phyloP scores from a whole-genome alignment of 768 basidiomycete species.

The Leucocoprinus leucothites region DNA sequence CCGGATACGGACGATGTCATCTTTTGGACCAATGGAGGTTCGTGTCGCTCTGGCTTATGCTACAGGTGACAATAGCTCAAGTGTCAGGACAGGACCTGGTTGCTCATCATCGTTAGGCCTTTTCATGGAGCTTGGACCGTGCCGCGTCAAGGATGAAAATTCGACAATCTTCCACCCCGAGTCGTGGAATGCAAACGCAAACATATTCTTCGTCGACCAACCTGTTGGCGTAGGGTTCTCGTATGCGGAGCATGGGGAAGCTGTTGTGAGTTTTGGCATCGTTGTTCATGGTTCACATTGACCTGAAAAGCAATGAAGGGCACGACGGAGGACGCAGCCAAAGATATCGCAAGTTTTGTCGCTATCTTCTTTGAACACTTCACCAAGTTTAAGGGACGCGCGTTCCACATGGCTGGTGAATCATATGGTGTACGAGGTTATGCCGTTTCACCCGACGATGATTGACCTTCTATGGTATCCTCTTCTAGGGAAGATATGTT shows the following conservation, averaged over 20 bases:
- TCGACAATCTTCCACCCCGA: constrained; percentile 53
- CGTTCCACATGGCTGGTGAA: constrained; percentile 69
- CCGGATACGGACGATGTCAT: constrained; percentile 57
- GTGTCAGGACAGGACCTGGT: constrained; percentile 30
- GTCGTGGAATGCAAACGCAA: constrained; percentile 68
- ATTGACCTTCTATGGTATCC: neutral
- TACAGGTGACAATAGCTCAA: neutral
- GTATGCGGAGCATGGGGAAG: constrained; percentile 62
- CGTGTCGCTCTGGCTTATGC: neutral
- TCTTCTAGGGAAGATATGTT: constrained; percentile 58
- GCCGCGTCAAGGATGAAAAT: constrained; percentile 51
- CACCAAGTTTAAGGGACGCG: constrained; percentile 61
- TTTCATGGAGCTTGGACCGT: constrained; percentile 77
- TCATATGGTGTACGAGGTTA: constrained; percentile 65
- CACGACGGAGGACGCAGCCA: constrained; percentile 64
- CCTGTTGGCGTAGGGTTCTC: constrained; percentile 62
- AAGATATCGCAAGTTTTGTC: constrained; percentile 69
- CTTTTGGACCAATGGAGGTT: constrained; percentile 13
- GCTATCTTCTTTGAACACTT: constrained; percentile 76
- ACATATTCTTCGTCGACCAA: constrained; percentile 62
- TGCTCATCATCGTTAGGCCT: constrained; percentile 52
- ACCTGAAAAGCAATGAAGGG: constrained; percentile 28
- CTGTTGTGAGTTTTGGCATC: constrained; percentile 36
- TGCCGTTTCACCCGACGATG: neutral
- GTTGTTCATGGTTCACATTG: neutral